A percentile compares a stretch with the other conserved stretches of the same genome.
phyloP scores from a whole-genome alignment of 495 filamentous ascomycete species.

The Xylaria sp. region DNA sequence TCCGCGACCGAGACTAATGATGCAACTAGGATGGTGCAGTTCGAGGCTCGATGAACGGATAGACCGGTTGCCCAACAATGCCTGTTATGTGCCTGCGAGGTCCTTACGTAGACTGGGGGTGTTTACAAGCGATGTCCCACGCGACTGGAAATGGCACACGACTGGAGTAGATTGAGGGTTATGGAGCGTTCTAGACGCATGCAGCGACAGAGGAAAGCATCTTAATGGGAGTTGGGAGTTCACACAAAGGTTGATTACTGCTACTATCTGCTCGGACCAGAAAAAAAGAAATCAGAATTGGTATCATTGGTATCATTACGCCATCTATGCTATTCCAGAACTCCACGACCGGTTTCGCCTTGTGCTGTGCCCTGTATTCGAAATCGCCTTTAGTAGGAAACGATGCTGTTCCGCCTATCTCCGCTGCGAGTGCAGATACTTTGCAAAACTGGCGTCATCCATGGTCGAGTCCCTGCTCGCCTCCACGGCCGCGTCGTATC shows the following conservation, averaged over 20 bases:
- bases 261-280: conserved; percentile 10
- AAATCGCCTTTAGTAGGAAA: not conserved
- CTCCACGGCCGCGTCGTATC: conserved; percentile 66
- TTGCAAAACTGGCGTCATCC: conserved; percentile 65
- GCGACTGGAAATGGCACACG: not conserved
- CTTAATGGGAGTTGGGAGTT: conserved; percentile 19
- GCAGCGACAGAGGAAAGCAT: conserved; percentile 5
- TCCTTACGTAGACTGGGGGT: not conserved
- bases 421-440: conserved; percentile 58
- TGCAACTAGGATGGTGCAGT: conserved; percentile 84
- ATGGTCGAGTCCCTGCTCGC: conserved; percentile 53
- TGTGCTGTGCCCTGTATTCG: not conserved
- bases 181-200: not conserved
- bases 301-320: conserved; percentile 59
- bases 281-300: conserved; percentile 44
- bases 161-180: conserved; percentile 3
- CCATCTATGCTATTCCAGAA: conserved; percentile 29
- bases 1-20: not conserved
- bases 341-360: conserved; percentile 13
- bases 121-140: conserved; percentile 4
- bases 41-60: conserved; percentile 78
- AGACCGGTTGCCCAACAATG: conserved; percentile 14
- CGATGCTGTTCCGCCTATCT: not conserved
- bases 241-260: not conserved
- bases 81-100: not conserved